These are phyloP conservation scores for Ploettnerulaceae sp. DNA, from an alignment of 2,329 filamentous ascomycete species.

Conservation along the genomic window DNA sequence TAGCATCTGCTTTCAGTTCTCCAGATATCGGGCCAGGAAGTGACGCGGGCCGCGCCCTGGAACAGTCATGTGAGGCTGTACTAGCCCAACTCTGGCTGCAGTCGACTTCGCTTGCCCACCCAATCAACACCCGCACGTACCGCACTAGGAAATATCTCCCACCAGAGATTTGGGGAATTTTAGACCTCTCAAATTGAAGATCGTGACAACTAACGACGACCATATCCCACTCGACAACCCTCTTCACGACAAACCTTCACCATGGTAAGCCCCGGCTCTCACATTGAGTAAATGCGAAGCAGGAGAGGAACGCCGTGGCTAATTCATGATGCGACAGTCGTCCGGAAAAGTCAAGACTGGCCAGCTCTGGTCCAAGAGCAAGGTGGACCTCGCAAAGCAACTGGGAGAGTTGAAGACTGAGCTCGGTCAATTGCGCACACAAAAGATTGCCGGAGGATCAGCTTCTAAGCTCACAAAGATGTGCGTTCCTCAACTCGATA, in stretches of 20 bases:
- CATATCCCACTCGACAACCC: conserved; percentile 24
- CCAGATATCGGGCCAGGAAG: too few relatives aligned
- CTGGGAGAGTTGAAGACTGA: conserved; percentile 93
- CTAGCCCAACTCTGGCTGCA: too few relatives aligned
- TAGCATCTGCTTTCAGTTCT: too few relatives aligned
- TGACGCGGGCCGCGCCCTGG: too few relatives aligned
- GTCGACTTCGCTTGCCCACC: too few relatives aligned
- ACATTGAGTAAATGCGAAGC: not conserved
- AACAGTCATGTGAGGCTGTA: too few relatives aligned
- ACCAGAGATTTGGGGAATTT: not conserved
- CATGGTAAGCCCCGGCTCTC: conserved; percentile 32
- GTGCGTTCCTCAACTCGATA: conserved; percentile 52
- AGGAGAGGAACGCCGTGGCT: conserved; percentile 19
- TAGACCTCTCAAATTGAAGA: conserved; percentile 3
- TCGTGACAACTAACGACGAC: conserved; percentile 20
- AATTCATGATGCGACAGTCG: conserved; percentile 45
- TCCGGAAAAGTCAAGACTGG: conserved; percentile 81
- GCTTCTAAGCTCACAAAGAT: conserved; percentile 97
- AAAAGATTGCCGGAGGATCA: conserved; percentile 92
- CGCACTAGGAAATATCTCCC: conserved; percentile 1
- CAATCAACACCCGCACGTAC: too few relatives aligned
- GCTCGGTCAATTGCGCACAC: conserved; percentile 92
- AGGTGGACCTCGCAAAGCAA: conserved; percentile 96
- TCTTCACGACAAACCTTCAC: conserved; percentile 26
- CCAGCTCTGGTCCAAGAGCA: conserved; percentile 98